Evolutionary conservation across 495 filamentous ascomycete genomes (phyloP), one percentile per base, ranked within the genome.

Genomic region (Penicillium mononematosum): DNA sequence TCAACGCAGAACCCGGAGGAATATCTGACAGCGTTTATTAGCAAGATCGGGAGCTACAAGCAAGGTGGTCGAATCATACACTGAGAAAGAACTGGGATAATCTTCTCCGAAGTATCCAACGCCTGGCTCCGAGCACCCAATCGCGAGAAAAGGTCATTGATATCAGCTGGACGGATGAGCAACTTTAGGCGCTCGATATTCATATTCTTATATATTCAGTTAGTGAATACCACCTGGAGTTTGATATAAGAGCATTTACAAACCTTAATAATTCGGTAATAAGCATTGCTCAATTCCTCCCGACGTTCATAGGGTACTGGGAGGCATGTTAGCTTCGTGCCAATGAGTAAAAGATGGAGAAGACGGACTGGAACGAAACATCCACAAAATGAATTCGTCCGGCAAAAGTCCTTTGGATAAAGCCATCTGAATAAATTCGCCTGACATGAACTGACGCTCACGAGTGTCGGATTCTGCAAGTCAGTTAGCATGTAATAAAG

Each of bases 381-480:
- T 79, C 91, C 91, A 96, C 19, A 76, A 47, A 22, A 91, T 77
- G 19, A 95, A 63, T 53, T 90, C 84, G 50, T 91, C 83, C 2
- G 92, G 86, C 6, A 94, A 71, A 14, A 70, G 70, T 36, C 75
- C 70, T 54, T 77, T 78, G 17, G 66, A 66, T 27, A 86, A 74
- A 19, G 88, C 79, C 42, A 47, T 55, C 32, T 38, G 43, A 38
- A 55, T 47, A 56, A 84, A 78, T 58, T 83, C 81, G 2, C 91
- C 91, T 45, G 87, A 86, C 42, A 89, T 70, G 56, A 95, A 82
- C 3, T 81, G 75, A 59, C 89, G 83, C 38, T 83, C 74, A 43
- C 89, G 78, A 44, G 74, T 69, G 7, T 73, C 71, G 2, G 80
- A 66, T 41, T 84, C 74, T 70, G 66, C 57, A 36, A 11, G 11